Percentiles rank a stretch among this genome's conserved stretches.
Evolutionary conservation across 2,329 filamentous ascomycete genomes (phyloP).

Genomic region (Microdochium trichocladiopsis): DNA sequence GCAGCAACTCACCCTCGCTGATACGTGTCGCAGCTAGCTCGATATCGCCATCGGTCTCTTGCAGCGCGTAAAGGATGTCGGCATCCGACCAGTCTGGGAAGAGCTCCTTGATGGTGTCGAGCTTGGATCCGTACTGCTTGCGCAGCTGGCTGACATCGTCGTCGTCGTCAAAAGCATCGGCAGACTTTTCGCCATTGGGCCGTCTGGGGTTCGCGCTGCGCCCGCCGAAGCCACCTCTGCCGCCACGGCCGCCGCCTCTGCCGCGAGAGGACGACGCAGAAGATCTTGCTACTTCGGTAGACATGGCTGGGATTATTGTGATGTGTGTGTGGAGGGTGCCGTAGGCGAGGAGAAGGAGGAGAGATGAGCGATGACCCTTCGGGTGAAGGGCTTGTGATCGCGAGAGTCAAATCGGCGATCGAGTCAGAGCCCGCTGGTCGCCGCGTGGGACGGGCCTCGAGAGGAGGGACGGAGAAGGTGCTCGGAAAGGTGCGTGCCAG

Average conservation of each 20-base stretch:
- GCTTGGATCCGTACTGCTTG: slow-evolving; percentile 76
- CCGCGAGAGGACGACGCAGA: slow-evolving; percentile 70
- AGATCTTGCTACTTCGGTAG: slow-evolving; percentile 78
- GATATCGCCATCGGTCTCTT: slow-evolving; percentile 79
- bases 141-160: slow-evolving; percentile 88
- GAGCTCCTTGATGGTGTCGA: slow-evolving; percentile 80
- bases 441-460: not conserved
- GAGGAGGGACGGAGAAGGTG: not conserved
- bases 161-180: slow-evolving; percentile 63
- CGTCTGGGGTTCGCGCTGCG: slow-evolving; percentile 46
- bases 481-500: not conserved
- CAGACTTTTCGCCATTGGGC: slow-evolving; percentile 67
- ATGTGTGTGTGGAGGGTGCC: slow-evolving; percentile 19
- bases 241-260: slow-evolving; percentile 84
- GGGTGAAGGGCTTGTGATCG: not conserved
- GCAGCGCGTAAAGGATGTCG: slow-evolving; percentile 85
- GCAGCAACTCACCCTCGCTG: slow-evolving; percentile 56
- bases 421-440: not conserved
- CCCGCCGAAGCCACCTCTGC: slow-evolving; percentile 66
- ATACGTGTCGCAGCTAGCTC: slow-evolving; percentile 70
- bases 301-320: slow-evolving; percentile 61
- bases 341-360: slow-evolving; percentile 21
- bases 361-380: slow-evolving; percentile 8
- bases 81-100: slow-evolving; percentile 95
- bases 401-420: not conserved